These are phyloP conservation scores for Dactylellina parvicollis DNA, from an alignment of 2,329 filamentous ascomycete genomes.

Conservation along the genomic window DNA sequence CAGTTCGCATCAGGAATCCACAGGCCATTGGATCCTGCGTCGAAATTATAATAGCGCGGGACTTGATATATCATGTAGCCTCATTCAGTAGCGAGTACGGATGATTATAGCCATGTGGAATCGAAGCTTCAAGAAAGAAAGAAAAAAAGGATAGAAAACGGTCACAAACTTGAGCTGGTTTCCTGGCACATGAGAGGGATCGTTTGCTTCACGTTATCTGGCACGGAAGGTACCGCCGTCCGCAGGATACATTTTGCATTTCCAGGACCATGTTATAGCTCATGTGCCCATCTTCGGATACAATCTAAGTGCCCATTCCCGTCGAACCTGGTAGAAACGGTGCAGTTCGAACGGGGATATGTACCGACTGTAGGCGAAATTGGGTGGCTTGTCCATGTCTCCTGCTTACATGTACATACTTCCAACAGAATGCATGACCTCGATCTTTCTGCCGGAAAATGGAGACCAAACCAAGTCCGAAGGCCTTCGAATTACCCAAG, in stretches of 20 bases:
- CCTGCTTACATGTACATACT: constrained; percentile 52
- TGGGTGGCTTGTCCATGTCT: constrained; percentile 46
- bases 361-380: constrained; percentile 51
- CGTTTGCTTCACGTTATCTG: constrained; percentile 42
- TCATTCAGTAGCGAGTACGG: background rate
- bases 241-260: constrained; percentile 34
- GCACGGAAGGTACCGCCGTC: constrained; percentile 35
- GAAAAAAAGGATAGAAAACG: too few relatives aligned
- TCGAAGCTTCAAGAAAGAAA: constrained; percentile 5
- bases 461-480: constrained; percentile 43
- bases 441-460: constrained; percentile 40
- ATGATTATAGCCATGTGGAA: constrained; percentile 1
- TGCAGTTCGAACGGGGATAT: constrained; percentile 17
- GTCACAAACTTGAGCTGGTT: too few relatives aligned
- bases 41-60: constrained; percentile 6
- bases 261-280: constrained; percentile 13
- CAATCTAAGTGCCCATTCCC: background rate
- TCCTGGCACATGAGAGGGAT: too few relatives aligned
- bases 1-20: constrained; percentile 30
- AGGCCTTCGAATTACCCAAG: constrained; percentile 7
- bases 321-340: constrained; percentile 24
- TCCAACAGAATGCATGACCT: constrained; percentile 14
- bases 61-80: constrained; percentile 24
- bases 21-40: constrained; percentile 7
- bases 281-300: constrained; percentile 32